Evolutionary conservation across 805 yeast genomes (phyloP).

Genomic region (Cyberlindnera bimundalis): DNA sequence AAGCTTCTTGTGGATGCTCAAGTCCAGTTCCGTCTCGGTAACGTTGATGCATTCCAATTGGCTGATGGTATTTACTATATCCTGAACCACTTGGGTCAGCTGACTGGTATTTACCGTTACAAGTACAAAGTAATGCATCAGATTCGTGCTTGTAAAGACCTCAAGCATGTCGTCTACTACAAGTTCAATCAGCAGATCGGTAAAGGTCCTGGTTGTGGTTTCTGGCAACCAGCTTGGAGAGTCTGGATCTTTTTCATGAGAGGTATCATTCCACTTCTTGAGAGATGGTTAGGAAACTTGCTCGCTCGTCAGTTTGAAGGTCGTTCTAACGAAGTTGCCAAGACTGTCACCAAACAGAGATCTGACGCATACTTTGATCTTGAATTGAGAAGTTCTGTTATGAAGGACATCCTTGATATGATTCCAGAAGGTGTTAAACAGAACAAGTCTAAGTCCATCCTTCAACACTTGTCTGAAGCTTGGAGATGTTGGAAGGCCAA

Average conservation of each 20-base stretch:
- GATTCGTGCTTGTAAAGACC: conserved; percentile 90
- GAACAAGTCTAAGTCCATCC: conserved; percentile 77
- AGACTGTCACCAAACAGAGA: conserved; percentile 93
- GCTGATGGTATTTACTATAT: conserved; percentile 94
- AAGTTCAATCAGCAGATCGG: conserved; percentile 84
- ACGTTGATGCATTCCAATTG: conserved; percentile 86
- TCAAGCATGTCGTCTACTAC: conserved; percentile 87
- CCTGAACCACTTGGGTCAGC: conserved; percentile 88
- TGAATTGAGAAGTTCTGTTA: conserved; percentile 88
- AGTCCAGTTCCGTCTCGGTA: conserved; percentile 85
- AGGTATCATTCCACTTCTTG: conserved; percentile 87
- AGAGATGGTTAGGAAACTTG: conserved; percentile 92
- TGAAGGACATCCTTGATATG: conserved; percentile 96
- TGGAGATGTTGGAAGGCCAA: conserved; percentile 99
- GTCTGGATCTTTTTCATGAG: conserved; percentile 91
- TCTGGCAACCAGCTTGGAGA: conserved; percentile 99
- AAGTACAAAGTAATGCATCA: conserved; percentile 98
- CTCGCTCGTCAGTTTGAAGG: conserved; percentile 95
- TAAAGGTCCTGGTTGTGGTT: conserved; percentile 98
- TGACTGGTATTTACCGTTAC: conserved; percentile 95
- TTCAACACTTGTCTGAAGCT: conserved; percentile 95
- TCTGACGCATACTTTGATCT: conserved; percentile 92
- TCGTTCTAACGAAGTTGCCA: conserved; percentile 86
- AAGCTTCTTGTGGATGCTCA: conserved; percentile 91
- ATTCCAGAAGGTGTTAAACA: conserved; percentile 93